A percentile compares a stretch with the other conserved stretches of the same genome.
These are phyloP conservation scores for Pseudofabraea citricarpa DNA, from an alignment of 2,329 filamentous ascomycete genomes.

Conservation along the genomic window DNA sequence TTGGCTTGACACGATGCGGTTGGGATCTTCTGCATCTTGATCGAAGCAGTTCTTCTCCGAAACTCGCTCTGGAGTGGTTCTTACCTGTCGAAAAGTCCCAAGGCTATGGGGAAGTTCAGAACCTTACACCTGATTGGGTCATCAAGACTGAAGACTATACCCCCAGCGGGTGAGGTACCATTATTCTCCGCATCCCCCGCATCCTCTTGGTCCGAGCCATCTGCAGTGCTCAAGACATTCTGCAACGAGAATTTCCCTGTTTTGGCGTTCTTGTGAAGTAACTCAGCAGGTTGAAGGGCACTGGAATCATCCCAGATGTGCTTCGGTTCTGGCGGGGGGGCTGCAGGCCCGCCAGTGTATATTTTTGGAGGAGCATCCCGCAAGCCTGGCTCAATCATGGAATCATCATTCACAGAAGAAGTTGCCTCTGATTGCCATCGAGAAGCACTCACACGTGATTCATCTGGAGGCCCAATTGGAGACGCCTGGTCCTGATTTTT, in stretches of 20 bases:
- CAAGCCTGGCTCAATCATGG: background rate
- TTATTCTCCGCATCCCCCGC: background rate
- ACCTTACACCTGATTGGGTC: conserved; percentile 26
- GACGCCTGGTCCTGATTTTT: background rate
- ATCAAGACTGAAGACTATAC: conserved; percentile 8
- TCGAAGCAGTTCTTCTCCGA: no score
- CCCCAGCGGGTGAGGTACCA: background rate
- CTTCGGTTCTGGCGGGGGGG: background rate
- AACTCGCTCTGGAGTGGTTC: no score
- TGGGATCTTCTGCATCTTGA: no score
- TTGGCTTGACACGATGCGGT: no score
- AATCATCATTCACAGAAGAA: background rate
- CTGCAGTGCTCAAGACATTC: conserved; percentile 23
- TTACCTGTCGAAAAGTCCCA: conserved; percentile 27
- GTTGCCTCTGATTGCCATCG: background rate
- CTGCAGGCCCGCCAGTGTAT: background rate
- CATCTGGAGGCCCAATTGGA: background rate
- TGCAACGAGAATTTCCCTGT: conserved; percentile 30
- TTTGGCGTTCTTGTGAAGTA: conserved; percentile 30
- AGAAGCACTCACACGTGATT: background rate
- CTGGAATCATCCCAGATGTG: conserved; percentile 9
- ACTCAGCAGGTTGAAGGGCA: conserved; percentile 27
- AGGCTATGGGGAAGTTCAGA: conserved; percentile 23
- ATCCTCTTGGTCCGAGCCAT: background rate
- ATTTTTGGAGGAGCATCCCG: background rate